Conservation (phyloP, 2,329 filamentous ascomycete genomes). For the Ilyonectria robusta region DNA sequence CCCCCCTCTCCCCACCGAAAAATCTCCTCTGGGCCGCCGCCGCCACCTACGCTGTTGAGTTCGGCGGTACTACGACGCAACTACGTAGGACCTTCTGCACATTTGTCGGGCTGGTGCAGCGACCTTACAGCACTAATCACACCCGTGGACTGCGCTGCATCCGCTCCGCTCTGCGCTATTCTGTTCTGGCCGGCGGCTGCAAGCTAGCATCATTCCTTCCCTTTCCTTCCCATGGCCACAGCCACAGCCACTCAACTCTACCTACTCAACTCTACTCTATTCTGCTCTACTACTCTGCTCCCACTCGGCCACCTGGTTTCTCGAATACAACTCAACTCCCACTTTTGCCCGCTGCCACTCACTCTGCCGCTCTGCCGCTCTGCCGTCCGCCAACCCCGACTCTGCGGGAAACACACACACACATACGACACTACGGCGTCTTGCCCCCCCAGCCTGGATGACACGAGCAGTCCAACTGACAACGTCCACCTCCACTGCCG, state of each 20-base stretch:
- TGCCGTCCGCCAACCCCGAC: conserved; percentile 21
- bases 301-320: conserved; percentile 11
- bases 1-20: conserved; percentile 34
- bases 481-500: conserved; percentile 21
- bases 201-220: conserved; percentile 26
- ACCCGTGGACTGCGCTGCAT: too few species aligned
- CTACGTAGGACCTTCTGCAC: too few species aligned
- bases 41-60: conserved; percentile 11
- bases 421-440: conserved; percentile 4
- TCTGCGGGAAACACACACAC: not conserved
- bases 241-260: conserved; percentile 4
- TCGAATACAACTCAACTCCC: conserved; percentile 5
- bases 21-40: conserved; percentile 39
- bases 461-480: conserved; percentile 17
- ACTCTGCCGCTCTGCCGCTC: conserved; percentile 17
- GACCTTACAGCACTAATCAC: too few species aligned
- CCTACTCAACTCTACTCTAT: not conserved
- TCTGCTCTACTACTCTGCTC: not conserved
- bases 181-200: conserved; percentile 11
- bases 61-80: too few species aligned
- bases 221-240: conserved; percentile 6
- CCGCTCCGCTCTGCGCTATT: not conserved
- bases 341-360: conserved; percentile 12
- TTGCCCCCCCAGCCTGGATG: conserved; percentile 18
- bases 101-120: too few species aligned